Conservation (phyloP, 2,329 filamentous ascomycete species). For the Arthrocladium fulminans region DNA sequence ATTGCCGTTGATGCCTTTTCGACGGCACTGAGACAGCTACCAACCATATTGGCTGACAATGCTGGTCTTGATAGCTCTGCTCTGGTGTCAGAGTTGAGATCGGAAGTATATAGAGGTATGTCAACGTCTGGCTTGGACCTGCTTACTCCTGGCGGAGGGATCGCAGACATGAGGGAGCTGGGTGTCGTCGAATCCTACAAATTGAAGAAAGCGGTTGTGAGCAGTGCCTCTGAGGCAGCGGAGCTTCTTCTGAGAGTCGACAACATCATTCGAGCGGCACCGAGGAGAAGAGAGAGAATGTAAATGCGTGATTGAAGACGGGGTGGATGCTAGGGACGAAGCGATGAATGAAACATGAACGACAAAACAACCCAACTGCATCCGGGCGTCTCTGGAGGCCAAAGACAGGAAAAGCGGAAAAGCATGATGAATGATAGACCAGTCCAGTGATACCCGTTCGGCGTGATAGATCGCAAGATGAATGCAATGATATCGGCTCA, state of each 20-base stretch:
- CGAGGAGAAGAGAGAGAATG: constrained; percentile 70
- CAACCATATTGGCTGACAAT: constrained; percentile 95
- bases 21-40: constrained; percentile 78
- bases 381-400: not conserved
- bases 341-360: not conserved
- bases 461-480: constrained; percentile 1
- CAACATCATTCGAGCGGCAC: constrained; percentile 93
- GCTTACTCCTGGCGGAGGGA: constrained; percentile 77
- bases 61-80: constrained; percentile 93
- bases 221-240: constrained; percentile 88
- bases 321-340: not conserved
- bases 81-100: constrained; percentile 79
- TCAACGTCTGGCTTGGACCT: constrained; percentile 86
- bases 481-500: not conserved
- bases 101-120: constrained; percentile 90
- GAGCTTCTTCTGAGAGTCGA: constrained; percentile 93
- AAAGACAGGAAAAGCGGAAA: not conserved
- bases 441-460: not conserved
- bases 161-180: constrained; percentile 89
- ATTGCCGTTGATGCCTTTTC: constrained; percentile 87
- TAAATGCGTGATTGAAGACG: constrained; percentile 32
- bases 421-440: not conserved
- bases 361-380: not conserved
- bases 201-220: constrained; percentile 95
- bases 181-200: constrained; percentile 98